These are phyloP conservation scores for Niebla homalea DNA, from an alignment of 495 filamentous ascomycete genomes.

Conservation along the genomic window DNA sequence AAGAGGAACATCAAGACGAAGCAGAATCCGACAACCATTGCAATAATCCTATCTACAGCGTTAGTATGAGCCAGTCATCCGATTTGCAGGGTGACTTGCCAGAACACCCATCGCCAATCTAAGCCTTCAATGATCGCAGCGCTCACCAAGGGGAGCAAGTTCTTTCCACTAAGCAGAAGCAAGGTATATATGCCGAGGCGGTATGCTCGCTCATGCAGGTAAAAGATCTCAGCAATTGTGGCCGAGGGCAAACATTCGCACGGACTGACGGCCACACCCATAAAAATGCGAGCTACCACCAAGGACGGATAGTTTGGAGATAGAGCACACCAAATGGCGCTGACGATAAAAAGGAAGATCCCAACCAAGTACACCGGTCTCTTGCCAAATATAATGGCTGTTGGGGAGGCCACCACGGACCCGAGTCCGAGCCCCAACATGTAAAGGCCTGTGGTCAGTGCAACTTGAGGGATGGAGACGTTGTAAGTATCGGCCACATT, in stretches of 20 bases:
- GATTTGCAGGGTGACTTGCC: slow-evolving; percentile 34
- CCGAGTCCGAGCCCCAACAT: slow-evolving; percentile 91
- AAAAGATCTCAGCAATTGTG: slow-evolving; percentile 93
- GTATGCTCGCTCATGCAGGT: slow-evolving; percentile 87
- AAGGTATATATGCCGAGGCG: slow-evolving; percentile 93
- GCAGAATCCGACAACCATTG: slow-evolving; percentile 69
- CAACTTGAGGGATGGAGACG: slow-evolving; percentile 60
- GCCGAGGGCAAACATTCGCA: slow-evolving; percentile 94
- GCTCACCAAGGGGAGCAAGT: slow-evolving; percentile 75
- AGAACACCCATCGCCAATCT: slow-evolving; percentile 89
- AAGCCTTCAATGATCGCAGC: slow-evolving; percentile 68
- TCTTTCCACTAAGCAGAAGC: slow-evolving; percentile 82
- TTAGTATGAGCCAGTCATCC: slow-evolving; percentile 6
- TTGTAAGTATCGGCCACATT: slow-evolving; percentile 60
- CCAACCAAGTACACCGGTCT: slow-evolving; percentile 81
- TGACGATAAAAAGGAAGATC: slow-evolving; percentile 58
- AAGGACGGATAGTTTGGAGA: slow-evolving; percentile 72
- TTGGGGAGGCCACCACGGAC: slow-evolving; percentile 71
- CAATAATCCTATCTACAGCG: slow-evolving; percentile 51
- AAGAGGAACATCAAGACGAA: slow-evolving; percentile 71
- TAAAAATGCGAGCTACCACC: slow-evolving; percentile 69
- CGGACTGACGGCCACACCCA: slow-evolving; percentile 76
- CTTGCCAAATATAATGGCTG: slow-evolving; percentile 84
- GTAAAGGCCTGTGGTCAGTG: slow-evolving; percentile 83
- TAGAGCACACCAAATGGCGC: slow-evolving; percentile 74